phyloP scores from a whole-genome alignment of 129 eudicot genomes.

The Flaveria ramosissima region DNA sequence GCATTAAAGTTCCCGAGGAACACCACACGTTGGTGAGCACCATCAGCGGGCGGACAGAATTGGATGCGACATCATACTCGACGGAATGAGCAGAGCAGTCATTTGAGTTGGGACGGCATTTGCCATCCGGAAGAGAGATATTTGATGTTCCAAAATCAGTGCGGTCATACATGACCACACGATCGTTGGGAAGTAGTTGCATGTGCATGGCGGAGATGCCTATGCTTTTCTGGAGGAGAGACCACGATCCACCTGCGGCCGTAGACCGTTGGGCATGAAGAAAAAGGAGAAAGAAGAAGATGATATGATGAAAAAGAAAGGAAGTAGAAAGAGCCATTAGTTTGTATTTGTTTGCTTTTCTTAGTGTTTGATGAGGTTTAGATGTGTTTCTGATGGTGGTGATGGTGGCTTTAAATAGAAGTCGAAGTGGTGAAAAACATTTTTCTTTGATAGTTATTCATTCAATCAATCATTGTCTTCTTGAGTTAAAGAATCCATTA shows the following conservation, averaged over 20 bases:
- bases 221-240: slow-evolving; percentile 36
- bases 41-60: slow-evolving; percentile 66
- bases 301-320: background rate
- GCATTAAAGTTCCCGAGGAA: slow-evolving; percentile 69
- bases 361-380: too few species aligned
- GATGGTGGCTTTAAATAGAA: too few species aligned
- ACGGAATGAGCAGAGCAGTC: slow-evolving; percentile 87
- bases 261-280: background rate
- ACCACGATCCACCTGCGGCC: slow-evolving; percentile 18
- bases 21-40: slow-evolving; percentile 69
- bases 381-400: too few species aligned
- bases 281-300: background rate
- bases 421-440: too few species aligned
- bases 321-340: background rate
- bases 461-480: too few species aligned
- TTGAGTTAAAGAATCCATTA: too few species aligned
- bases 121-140: slow-evolving; percentile 52
- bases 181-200: slow-evolving; percentile 68
- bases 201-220: slow-evolving; percentile 89
- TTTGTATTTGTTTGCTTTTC: too few species aligned
- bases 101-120: slow-evolving; percentile 46
- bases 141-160: slow-evolving; percentile 70
- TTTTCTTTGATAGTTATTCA: too few species aligned
- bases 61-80: slow-evolving; percentile 58
- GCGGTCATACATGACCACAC: slow-evolving; percentile 66